phyloP scores from a whole-genome alignment of 2,329 filamentous ascomycete species.

The Beauveria bassiana region DNA sequence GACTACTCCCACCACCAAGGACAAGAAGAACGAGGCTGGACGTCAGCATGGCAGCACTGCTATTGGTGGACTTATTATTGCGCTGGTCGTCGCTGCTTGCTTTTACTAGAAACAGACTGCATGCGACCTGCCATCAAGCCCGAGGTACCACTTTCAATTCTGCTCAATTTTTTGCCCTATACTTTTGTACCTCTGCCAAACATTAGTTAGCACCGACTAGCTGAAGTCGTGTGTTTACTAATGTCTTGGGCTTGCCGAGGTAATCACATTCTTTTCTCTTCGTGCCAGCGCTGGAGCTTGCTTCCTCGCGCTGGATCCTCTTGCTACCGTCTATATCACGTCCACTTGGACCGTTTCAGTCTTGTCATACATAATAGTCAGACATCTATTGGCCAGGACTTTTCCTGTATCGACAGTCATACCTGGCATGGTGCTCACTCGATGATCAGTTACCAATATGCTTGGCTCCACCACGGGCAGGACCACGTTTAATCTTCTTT shows the following conservation, averaged over 20 bases:
- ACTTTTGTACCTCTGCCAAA: conserved; percentile 10
- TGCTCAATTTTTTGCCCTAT: conserved; percentile 15
- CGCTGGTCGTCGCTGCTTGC: conserved; percentile 45
- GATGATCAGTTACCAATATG: background rate
- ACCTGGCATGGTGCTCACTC: background rate
- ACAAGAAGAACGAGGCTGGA: conserved; percentile 37
- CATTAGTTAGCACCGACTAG: background rate
- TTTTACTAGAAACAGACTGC: conserved; percentile 30
- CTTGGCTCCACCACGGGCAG: background rate
- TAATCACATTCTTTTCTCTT: background rate
- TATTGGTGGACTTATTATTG: conserved; percentile 46
- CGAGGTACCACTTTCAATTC: conserved; percentile 1
- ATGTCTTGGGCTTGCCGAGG: conserved; percentile 2
- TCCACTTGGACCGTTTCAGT: background rate
- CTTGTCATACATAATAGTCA: conserved; percentile 19
- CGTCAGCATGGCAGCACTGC: conserved; percentile 42
- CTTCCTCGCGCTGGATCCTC: background rate
- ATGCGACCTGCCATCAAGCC: conserved; percentile 1
- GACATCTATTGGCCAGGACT: conserved; percentile 26
- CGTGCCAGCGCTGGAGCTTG: background rate
- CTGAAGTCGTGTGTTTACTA: background rate
- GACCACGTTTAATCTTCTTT: background rate
- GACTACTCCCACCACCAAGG: conserved; percentile 25
- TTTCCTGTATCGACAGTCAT: conserved; percentile 22
- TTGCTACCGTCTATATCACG: background rate